phyloP scores from a whole-genome alignment of 2,329 filamentous ascomycete genomes.

The Venturia oleaginea region DNA sequence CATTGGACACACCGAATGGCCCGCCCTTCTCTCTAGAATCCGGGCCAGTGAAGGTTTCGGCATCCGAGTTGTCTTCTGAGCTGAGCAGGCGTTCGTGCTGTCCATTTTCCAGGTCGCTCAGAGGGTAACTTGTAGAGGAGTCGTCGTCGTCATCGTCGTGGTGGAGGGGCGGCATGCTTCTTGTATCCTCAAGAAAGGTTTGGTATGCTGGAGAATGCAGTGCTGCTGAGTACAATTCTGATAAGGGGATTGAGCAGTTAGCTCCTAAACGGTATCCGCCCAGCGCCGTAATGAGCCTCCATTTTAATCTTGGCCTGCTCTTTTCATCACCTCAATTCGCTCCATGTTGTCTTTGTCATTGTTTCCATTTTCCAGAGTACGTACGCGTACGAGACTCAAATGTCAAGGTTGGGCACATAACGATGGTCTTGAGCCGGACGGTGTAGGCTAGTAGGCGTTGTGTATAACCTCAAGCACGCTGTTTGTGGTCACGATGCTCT shows the following conservation, averaged over 20 bases:
- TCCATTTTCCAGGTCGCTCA: slow-evolving; percentile 2
- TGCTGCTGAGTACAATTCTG: no score
- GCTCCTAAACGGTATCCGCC: background rate
- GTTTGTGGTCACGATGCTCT: no score
- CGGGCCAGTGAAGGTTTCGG: background rate
- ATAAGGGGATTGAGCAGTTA: background rate
- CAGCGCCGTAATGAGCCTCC: background rate
- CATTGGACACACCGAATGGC: background rate
- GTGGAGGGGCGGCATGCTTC: background rate
- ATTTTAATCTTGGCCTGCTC: background rate
- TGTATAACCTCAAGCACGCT: no score
- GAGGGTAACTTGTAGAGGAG: background rate
- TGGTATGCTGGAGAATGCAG: no score
- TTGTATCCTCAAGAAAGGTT: background rate
- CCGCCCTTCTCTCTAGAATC: background rate
- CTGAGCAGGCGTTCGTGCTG: background rate
- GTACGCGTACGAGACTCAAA: background rate
- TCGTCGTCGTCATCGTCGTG: background rate
- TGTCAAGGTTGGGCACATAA: no score
- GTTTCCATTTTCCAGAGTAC: background rate
- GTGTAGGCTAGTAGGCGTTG: no score
- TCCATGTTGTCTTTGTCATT: background rate
- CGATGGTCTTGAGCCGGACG: no score
- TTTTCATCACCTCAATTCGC: background rate
- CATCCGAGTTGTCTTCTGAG: background rate